Evolutionary conservation across 192 early-diverging fungal genomes (phyloP), one percentile per base, ranked within the genome.

Genomic region (Umbelopsis sp.): DNA sequence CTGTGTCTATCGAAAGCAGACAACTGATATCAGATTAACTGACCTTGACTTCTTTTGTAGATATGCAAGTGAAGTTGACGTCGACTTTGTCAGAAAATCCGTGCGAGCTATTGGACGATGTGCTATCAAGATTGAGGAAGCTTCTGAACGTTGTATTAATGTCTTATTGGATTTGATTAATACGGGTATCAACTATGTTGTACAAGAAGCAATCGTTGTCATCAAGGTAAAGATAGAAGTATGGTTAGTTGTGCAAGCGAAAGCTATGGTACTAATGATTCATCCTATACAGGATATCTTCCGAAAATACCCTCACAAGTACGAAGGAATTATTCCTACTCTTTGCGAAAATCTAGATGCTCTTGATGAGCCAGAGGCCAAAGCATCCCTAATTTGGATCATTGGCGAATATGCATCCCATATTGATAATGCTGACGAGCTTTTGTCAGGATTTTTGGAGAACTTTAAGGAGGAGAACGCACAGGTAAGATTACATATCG

Each of bases 21-120:
- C n/a, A 21, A 3, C 20, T n/a, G 47, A 20, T 0, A 17, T 20
- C 20, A 17, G 5, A 49, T 21, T 16, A 21, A 49, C 11, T 16
- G 47, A 49, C 16, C 20, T 1, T 49, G 0, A 12, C 20, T 49
- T 4, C 38, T 41, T 41, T 71, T 26, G 21, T 72, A 94, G 92
- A 73, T 95, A 98, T 73, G 93, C 94, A 14, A 95, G 93, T 65
- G 97, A 98, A 75, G 96, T 98, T 1, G 97, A 98, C 80, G 93
- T 98, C 22, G 96, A 97, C 74, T 97, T 98, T 87, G 96, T 97
- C 3, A 83, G 94, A 32, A 95, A 91, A 72, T 87, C 94, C 2
- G 88, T 99, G 36, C 81, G 85, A 26, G 96, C 96, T 4, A 98
- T 99, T 74, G 94, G 97, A 52, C 88, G 91, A 41, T 94, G 96